Conservation (phyloP, 257 asterid genomes). For the Fraxinus excelsior region DNA sequence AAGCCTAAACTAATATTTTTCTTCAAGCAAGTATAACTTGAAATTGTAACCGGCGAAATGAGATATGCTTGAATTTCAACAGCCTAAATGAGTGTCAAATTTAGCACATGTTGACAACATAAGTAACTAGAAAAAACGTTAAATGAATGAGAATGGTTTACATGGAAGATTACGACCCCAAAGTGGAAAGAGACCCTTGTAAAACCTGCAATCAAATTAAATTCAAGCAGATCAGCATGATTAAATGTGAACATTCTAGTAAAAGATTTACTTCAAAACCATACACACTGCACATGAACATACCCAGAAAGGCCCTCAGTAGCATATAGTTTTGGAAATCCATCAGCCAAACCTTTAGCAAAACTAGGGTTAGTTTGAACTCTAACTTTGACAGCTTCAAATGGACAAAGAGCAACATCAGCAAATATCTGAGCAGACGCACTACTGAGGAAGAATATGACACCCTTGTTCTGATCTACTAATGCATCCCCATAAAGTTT, state of each 20-base stretch:
- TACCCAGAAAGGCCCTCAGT: slow-evolving; percentile 66
- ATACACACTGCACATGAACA: not conserved
- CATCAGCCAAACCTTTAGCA: slow-evolving; percentile 70
- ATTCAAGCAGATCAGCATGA: slow-evolving; percentile 17
- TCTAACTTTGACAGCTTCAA: slow-evolving; percentile 75
- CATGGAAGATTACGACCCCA: slow-evolving; percentile 90
- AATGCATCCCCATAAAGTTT: slow-evolving; percentile 52
- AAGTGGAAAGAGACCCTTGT: slow-evolving; percentile 72
- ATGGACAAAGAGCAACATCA: slow-evolving; percentile 78
- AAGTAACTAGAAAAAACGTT: slow-evolving; percentile 7
- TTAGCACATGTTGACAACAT: not conserved
- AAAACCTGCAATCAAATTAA: slow-evolving; percentile 50
- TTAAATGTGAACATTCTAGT: slow-evolving; percentile 1
- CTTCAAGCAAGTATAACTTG: slow-evolving; percentile 11
- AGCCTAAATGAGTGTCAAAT: not conserved
- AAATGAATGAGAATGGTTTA: slow-evolving; percentile 31
- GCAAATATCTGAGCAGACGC: slow-evolving; percentile 84
- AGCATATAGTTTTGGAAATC: slow-evolving; percentile 64
- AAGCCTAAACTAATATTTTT: not conserved
- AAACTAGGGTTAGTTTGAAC: slow-evolving; percentile 60
- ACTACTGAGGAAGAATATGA: slow-evolving; percentile 66
- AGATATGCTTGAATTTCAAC: not conserved
- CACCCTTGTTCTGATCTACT: slow-evolving; percentile 49
- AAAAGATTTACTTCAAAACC: slow-evolving; percentile 1
- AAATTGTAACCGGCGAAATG: not conserved